Base-by-base conservation (phyloP, 2,329 filamentous ascomycete species). In the Pestalotiopsis sp. region DNA sequence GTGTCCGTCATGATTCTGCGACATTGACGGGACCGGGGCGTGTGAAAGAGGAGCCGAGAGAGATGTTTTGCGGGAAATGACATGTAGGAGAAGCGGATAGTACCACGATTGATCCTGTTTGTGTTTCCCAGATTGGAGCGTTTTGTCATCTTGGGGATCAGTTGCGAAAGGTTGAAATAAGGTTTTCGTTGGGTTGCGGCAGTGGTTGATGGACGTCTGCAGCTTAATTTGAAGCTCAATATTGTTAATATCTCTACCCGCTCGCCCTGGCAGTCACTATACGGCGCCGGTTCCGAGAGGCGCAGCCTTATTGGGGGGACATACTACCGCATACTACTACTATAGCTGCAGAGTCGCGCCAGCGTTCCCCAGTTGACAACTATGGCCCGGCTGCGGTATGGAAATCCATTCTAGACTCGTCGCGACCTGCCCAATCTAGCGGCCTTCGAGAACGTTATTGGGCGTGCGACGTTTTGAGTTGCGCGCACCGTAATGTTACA, bases 201-300 rank as follows among this genome's bases (percentile, higher is more conserved):
- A 66, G 40, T 66, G 20, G 38, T 66, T 11, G 48, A 26, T 57
- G 40, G 35, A 38, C 57, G 44, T 48, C 39, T 66, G 57, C 65
- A 66, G 40, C 48, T 66, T 62, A 66, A 61, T 61, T 61, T 61
- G 65, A 61, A 66, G 39, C 65, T 56, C 64, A 58, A 61, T 66
- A 66, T 66, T 55, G 58, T 62, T 62, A 66, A 66, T 66, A 61
- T 61, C 39, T 52, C 13, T 66, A 66, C 57, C 58, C 57, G 65
- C 57, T 17, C 57, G 65, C 56, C 65, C 65, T 66, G 65, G 57
- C 65, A 66, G 24, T 61, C 65, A 66, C 65, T 66, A 61, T 66
- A 62, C 65, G 65, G 65, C 58, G 65, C 65, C 48, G n/a, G 39
- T 66, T 66, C 65, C 65, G 65, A 66, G 65, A 61, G 65, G 64